phyloP scores from a whole-genome alignment of 1,139 yeast genomes.

The Taphrina betulina region DNA sequence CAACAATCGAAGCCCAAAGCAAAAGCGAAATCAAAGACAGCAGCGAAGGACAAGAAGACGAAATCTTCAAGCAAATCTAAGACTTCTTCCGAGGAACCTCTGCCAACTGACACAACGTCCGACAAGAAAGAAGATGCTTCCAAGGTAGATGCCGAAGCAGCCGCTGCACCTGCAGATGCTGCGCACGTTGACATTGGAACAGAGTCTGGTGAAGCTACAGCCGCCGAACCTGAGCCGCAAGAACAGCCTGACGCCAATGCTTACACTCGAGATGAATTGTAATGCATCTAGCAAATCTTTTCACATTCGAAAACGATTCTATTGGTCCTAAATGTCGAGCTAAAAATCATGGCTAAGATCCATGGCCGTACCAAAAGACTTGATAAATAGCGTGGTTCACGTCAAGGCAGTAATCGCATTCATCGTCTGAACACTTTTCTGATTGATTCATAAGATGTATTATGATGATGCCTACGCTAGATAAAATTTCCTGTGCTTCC shows the following conservation, averaged over 20 bases:
- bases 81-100: background rate
- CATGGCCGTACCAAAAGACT: no score
- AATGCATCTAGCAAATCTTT: background rate
- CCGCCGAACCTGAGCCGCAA: constrained; percentile 7
- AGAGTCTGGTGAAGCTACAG: background rate
- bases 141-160: background rate
- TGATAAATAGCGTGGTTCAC: no score
- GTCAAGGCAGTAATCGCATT: no score
- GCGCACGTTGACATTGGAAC: background rate
- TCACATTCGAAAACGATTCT: no score
- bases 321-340: no score
- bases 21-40: constrained; percentile 1
- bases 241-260: constrained; percentile 1
- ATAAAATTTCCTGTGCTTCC: no score
- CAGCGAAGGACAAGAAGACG: background rate
- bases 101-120: background rate
- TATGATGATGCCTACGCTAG: no score
- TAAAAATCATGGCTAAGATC: no score
- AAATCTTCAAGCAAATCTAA: background rate
- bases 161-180: background rate
- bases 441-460: no score
- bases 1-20: constrained; percentile 13
- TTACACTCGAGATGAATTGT: constrained; percentile 7
- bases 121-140: background rate
- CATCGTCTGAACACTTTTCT: no score